Evolutionary conservation across 768 basidiomycete genomes (phyloP).

Genomic region (Inosperma sp.): DNA sequence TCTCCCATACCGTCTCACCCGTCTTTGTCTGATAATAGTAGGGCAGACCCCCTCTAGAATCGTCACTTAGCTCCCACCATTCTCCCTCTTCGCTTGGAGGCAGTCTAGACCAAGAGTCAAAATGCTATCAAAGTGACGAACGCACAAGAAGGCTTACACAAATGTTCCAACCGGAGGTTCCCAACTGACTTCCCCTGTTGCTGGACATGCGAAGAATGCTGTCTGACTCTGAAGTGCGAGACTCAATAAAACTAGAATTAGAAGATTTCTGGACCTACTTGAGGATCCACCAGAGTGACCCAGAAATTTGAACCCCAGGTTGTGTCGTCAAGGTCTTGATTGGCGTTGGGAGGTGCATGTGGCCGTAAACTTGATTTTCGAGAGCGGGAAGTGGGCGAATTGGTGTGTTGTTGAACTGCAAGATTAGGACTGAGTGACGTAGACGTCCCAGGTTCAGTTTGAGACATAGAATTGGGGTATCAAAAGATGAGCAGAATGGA

Average conservation of each 20-base stretch:
- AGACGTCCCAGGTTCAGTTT: neutral
- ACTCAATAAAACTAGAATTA: no score
- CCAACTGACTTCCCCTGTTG: slow-evolving; percentile 90
- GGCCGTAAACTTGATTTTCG: slow-evolving; percentile 26
- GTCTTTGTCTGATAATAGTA: slow-evolving; percentile 96
- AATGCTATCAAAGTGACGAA: no score
- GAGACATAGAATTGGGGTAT: no score
- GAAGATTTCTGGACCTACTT: slow-evolving; percentile 67
- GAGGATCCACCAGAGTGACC: slow-evolving; percentile 90
- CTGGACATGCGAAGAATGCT: slow-evolving; percentile 89
- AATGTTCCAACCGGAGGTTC: slow-evolving; percentile 87
- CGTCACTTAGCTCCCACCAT: slow-evolving; percentile 94
- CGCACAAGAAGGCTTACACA: no score
- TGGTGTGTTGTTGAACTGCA: slow-evolving; percentile 19
- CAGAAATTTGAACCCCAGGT: slow-evolving; percentile 91
- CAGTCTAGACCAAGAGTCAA: no score
- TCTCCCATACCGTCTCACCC: slow-evolving; percentile 88
- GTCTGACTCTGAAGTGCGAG: slow-evolving; percentile 53
- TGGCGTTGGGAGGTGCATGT: slow-evolving; percentile 21
- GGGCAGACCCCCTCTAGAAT: slow-evolving; percentile 73
- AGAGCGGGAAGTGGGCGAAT: slow-evolving; percentile 17
- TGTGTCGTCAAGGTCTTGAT: slow-evolving; percentile 41
- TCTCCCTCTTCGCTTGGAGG: slow-evolving; percentile 83
- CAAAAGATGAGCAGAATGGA: no score
- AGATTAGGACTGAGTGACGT: slow-evolving; percentile 10